phyloP scores from a whole-genome alignment of 2,329 filamentous ascomycete genomes.

The Colletotrichum shisoi region DNA sequence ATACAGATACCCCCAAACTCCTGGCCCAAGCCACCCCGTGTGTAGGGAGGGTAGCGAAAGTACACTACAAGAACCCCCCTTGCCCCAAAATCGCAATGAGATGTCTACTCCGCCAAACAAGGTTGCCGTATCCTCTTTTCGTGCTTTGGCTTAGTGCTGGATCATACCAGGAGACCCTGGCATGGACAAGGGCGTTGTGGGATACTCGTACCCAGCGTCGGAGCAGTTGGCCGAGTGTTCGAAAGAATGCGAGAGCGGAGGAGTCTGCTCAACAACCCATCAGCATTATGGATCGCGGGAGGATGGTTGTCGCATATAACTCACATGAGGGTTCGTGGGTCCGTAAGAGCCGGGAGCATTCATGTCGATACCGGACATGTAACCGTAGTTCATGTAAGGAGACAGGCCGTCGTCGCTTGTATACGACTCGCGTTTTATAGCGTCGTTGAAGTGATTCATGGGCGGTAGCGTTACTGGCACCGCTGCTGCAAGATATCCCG shows the following conservation, averaged over 20 bases:
- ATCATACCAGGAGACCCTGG: constrained; percentile 69
- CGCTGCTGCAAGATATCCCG: constrained; percentile 64
- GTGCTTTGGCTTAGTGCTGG: constrained; percentile 40
- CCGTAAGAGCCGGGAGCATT: constrained; percentile 69
- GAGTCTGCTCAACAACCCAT: constrained; percentile 68
- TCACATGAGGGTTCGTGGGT: constrained; percentile 77
- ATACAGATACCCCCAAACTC: constrained; percentile 26
- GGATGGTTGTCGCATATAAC: constrained; percentile 58
- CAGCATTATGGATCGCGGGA: constrained; percentile 58
- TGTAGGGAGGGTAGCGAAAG: neutral
- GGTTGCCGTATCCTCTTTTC: neutral
- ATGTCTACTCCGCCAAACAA: neutral
- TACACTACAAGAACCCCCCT: neutral
- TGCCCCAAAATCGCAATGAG: neutral
- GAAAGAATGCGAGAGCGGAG: constrained; percentile 77
- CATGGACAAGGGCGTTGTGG: constrained; percentile 77
- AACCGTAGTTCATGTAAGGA: constrained; percentile 73
- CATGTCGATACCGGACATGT: constrained; percentile 71
- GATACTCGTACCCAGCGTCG: constrained; percentile 69
- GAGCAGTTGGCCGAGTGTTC: constrained; percentile 72
- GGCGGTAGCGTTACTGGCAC: constrained; percentile 69
- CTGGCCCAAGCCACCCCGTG: constrained; percentile 25
- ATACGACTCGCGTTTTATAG: constrained; percentile 71
- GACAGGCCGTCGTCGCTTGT: constrained; percentile 67
- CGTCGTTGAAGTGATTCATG: constrained; percentile 69